phyloP scores from a whole-genome alignment of 1,284 basidiomycete species.

The Schizopora paradoxa region DNA sequence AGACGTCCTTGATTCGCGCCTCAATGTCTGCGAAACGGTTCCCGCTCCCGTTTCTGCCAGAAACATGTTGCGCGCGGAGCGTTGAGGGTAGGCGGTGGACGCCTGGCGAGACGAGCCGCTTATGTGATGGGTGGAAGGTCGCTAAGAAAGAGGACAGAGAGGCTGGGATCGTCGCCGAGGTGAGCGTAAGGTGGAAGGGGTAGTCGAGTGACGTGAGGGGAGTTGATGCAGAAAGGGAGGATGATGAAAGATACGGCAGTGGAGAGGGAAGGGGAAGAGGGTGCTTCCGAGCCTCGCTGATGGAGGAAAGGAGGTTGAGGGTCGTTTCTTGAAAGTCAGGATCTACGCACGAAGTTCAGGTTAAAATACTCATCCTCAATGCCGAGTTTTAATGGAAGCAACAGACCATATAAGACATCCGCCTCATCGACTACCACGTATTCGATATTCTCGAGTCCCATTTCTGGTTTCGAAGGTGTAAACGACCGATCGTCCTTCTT shows the following conservation, averaged over 20 bases:
- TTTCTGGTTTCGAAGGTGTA: conserved; percentile 41
- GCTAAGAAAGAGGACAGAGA: conserved; percentile 65
- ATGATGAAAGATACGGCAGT: conserved; percentile 17
- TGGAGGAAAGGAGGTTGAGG: conserved; percentile 58
- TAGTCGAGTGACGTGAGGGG: conserved; percentile 35
- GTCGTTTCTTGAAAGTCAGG: conserved; percentile 76
- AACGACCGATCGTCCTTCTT: conserved; percentile 30
- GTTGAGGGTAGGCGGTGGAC: conserved; percentile 72
- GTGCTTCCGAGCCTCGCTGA: conserved; percentile 55
- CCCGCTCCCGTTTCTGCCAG: conserved; percentile 58
- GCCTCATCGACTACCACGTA: conserved; percentile 89
- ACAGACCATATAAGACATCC: conserved; percentile 79
- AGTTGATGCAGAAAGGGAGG: conserved; percentile 19
- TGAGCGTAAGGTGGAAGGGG: conserved; percentile 75
- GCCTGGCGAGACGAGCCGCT: conserved; percentile 70
- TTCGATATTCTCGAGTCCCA: conserved; percentile 62
- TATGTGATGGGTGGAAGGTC: conserved; percentile 51
- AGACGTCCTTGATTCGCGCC: conserved; percentile 63
- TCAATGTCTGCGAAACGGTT: conserved; percentile 77
- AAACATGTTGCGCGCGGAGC: conserved; percentile 67
- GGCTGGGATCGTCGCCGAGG: conserved; percentile 84
- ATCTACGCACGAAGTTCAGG: conserved; percentile 38
- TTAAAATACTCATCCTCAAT: background rate
- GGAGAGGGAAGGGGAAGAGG: conserved; percentile 30
- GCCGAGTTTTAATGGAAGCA: background rate